Percentiles rank a stretch among this genome's conserved stretches.
phyloP scores from a whole-genome alignment of 371 early-diverging fungal genomes.

The Mucor plumbeus region DNA sequence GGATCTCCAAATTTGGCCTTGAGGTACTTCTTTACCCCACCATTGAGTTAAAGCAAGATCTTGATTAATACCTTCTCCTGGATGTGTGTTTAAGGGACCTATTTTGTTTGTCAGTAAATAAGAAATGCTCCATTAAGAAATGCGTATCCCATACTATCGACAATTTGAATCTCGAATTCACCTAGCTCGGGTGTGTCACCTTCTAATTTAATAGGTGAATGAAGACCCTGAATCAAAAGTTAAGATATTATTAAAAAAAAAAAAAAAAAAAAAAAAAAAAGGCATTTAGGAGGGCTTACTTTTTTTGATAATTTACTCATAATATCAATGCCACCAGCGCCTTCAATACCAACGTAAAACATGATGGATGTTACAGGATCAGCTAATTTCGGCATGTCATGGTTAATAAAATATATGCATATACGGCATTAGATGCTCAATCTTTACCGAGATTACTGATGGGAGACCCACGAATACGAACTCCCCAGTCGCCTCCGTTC shows the following conservation, averaged over 20 bases:
- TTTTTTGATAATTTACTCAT: slow-evolving; percentile 44
- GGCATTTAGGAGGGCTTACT: slow-evolving; percentile 30
- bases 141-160: slow-evolving; percentile 46
- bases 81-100: slow-evolving; percentile 41
- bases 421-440: neutral
- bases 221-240: slow-evolving; percentile 39
- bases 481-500: slow-evolving; percentile 88
- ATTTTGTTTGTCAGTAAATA: slow-evolving; percentile 36
- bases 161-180: slow-evolving; percentile 64
- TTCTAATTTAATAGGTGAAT: slow-evolving; percentile 50
- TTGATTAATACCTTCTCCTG: slow-evolving; percentile 26
- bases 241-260: no score
- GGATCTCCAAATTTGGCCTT: slow-evolving; percentile 53
- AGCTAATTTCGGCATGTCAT: slow-evolving; percentile 9
- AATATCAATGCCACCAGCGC: slow-evolving; percentile 60
- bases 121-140: no score
- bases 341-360: slow-evolving; percentile 74
- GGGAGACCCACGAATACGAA: slow-evolving; percentile 77
- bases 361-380: slow-evolving; percentile 46
- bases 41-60: slow-evolving; percentile 54
- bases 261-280: no score
- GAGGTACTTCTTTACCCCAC: slow-evolving; percentile 46
- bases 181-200: slow-evolving; percentile 72
- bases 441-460: slow-evolving; percentile 43
- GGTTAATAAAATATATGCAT: neutral